A percentile compares a stretch with the other conserved stretches of the same genome.
phyloP scores from a whole-genome alignment of 208 protist genomes.

The Naegleria gruberi region DNA sequence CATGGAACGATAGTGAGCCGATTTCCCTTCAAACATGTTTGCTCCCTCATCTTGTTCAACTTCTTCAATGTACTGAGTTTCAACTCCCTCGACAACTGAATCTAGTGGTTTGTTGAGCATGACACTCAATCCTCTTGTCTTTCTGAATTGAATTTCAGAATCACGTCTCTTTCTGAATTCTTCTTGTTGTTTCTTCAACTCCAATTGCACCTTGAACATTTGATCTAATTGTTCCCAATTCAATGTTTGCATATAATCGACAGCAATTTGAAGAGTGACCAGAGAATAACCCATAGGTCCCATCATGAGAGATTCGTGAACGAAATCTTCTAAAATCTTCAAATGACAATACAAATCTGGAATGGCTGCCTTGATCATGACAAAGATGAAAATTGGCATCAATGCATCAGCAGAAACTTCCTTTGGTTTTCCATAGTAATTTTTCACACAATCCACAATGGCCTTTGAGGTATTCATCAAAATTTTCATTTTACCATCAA shows the following conservation, averaged over 20 bases:
- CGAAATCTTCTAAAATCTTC: constrained; percentile 9
- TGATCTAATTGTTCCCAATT: neutral
- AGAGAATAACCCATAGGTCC: neutral
- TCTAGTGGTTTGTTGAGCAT: neutral
- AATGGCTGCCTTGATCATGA: neutral
- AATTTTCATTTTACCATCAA: neutral
- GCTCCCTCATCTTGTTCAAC: neutral
- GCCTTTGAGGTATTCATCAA: neutral
- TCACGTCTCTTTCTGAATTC: neutral
- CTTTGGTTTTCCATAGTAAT: neutral
- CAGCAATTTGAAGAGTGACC: neutral
- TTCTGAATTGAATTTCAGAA: neutral
- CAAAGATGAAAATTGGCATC: neutral
- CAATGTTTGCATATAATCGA: neutral
- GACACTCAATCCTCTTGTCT: neutral
- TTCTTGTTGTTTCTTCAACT: neutral
- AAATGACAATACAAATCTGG: neutral
- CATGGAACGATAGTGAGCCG: neutral
- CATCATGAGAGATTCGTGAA: constrained; percentile 8
- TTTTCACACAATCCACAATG: neutral
- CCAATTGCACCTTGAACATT: neutral
- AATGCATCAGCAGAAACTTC: neutral
- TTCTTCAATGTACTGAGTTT: neutral
- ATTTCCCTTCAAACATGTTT: too few relatives aligned
- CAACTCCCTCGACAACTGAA: too few relatives aligned